Conservation (phyloP, 306 rosid species). For the Mimosa pudica region DNA sequence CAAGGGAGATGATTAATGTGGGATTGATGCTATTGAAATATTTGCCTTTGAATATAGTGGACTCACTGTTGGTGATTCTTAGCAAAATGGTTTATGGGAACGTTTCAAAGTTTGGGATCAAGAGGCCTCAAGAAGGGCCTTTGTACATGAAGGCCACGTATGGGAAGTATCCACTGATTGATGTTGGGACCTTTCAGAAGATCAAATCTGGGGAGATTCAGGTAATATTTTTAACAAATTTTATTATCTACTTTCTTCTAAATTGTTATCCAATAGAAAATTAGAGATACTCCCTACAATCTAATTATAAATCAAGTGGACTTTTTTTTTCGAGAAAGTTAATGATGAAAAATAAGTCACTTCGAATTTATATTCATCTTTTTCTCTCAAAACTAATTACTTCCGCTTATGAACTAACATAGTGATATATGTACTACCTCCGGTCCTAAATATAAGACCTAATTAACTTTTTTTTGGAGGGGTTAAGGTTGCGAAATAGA, state of each 20-base stretch:
- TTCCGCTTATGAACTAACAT: too few species aligned
- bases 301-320: too few species aligned
- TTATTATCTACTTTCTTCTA: not conserved
- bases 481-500: too few species aligned
- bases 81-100: conserved; percentile 61
- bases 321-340: too few species aligned
- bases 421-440: too few species aligned
- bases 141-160: conserved; percentile 57
- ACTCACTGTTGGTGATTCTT: conserved; percentile 47
- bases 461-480: too few species aligned
- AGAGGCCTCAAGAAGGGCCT: conserved; percentile 70
- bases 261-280: too few species aligned
- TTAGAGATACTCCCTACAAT: too few species aligned
- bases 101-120: conserved; percentile 54
- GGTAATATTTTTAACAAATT: conserved; percentile 34
- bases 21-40: conserved; percentile 53
- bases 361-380: too few species aligned
- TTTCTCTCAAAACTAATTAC: too few species aligned
- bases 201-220: conserved; percentile 62
- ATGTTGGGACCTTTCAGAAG: conserved; percentile 48
- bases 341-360: too few species aligned
- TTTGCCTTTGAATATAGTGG: conserved; percentile 52
- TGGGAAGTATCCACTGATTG: conserved; percentile 68
- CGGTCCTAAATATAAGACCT: too few species aligned
- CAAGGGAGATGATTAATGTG: conserved; percentile 48